Evolutionary conservation across 108 stramenopile species (phyloP).

Genomic region (Skeletonema potamos): DNA sequence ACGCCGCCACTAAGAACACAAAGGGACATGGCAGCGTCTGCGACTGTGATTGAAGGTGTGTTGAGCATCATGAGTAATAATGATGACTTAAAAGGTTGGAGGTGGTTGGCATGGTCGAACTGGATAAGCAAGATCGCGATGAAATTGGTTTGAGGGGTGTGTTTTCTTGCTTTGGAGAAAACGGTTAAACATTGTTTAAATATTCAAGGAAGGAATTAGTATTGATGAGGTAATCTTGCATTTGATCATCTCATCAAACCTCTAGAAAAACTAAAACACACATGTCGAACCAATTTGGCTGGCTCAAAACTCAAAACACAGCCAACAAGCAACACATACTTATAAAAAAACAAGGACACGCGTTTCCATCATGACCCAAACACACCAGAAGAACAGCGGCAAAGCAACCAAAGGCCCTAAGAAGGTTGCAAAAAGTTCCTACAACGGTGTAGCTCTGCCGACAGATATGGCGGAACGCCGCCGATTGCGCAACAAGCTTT

Average conservation of each 20-base stretch:
- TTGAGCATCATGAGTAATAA: neutral
- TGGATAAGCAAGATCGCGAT: too few species aligned
- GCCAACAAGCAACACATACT: neutral
- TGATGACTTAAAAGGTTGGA: neutral
- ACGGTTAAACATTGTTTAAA: too few species aligned
- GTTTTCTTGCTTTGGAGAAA: neutral
- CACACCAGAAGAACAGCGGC: neutral
- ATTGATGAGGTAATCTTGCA: too few species aligned
- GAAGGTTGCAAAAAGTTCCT: neutral
- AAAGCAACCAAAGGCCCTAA: neutral
- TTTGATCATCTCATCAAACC: too few species aligned
- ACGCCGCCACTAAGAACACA: slow-evolving; percentile 1
- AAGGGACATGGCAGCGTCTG: slow-evolving; percentile 5
- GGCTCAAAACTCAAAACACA: too few species aligned
- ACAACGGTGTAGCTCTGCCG: neutral
- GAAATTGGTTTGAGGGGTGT: neutral
- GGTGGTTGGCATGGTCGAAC: too few species aligned
- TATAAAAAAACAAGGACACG: neutral
- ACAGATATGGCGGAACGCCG: neutral
- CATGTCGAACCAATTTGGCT: too few species aligned
- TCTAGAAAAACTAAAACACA: too few species aligned
- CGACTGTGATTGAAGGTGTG: neutral
- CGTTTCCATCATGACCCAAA: neutral
- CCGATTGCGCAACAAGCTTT: neutral
- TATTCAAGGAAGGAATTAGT: neutral